Percentiles rank a stretch among this genome's conserved stretches.
phyloP scores from a whole-genome alignment of 306 rosid species.

The Acacia acuminata region DNA sequence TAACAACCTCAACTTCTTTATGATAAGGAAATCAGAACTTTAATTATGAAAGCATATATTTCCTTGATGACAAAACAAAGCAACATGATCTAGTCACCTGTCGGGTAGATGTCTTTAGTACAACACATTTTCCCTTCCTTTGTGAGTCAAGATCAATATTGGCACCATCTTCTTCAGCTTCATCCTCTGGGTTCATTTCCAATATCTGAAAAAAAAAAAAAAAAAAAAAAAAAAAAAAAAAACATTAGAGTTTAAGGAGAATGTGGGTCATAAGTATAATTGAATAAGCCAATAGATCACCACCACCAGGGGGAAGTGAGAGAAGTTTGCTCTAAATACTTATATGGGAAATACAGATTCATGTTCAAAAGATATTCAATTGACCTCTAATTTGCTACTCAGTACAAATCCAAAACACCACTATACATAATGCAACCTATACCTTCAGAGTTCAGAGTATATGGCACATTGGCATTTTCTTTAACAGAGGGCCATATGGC shows the following conservation, averaged over 20 bases:
- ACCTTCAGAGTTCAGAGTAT: not conserved
- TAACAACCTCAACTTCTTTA: not conserved
- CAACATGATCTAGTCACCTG: conserved; percentile 50
- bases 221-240: conserved; percentile 23
- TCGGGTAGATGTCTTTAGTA: conserved; percentile 89
- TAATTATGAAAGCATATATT: not conserved
- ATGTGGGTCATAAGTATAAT: not conserved
- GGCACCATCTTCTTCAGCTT: conserved; percentile 96
- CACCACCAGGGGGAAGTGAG: not conserved
- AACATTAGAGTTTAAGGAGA: not conserved
- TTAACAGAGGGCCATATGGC: not conserved
- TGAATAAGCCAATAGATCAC: not conserved
- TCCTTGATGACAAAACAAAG: not conserved
- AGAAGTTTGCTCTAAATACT: not conserved
- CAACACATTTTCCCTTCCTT: conserved; percentile 95
- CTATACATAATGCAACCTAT: not conserved
- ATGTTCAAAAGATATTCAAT: not conserved
- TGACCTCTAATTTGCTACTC: not conserved
- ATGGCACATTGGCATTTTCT: not conserved
- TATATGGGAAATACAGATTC: not conserved
- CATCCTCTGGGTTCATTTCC: conserved; percentile 98
- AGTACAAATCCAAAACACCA: not conserved
- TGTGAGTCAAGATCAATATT: conserved; percentile 95
- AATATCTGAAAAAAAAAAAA: conserved; percentile 56
- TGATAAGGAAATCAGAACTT: not conserved